Conservation (phyloP, 2,329 filamentous ascomycete species). For the Diaporthe helianthi region DNA sequence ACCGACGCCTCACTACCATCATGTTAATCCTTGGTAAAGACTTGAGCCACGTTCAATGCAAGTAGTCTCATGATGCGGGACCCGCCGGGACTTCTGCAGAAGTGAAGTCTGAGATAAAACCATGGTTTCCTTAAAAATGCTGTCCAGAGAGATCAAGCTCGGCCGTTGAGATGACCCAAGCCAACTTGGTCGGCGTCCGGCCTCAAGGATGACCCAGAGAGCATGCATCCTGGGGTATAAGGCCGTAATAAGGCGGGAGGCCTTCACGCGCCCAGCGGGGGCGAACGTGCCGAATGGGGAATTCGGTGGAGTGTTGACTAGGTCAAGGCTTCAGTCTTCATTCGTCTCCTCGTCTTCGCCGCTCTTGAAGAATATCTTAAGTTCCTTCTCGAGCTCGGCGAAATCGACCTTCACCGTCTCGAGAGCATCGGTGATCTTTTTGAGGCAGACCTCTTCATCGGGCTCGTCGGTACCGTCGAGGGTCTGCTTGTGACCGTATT, state of each 20-base stretch:
- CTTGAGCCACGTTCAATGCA: background rate
- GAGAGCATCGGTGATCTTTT: slow-evolving; percentile 74
- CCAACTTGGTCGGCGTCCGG: background rate
- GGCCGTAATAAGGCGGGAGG: background rate
- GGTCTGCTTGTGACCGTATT: slow-evolving; percentile 84
- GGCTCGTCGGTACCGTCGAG: slow-evolving; percentile 73
- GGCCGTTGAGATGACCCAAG: background rate
- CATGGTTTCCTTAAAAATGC: slow-evolving; percentile 29
- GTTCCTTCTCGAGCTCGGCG: slow-evolving; percentile 70
- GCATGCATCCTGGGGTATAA: background rate
- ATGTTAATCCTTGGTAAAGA: slow-evolving; percentile 12
- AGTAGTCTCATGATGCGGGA: background rate
- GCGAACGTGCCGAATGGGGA: background rate
- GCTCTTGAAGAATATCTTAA: slow-evolving; percentile 72
- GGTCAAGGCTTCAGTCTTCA: slow-evolving; percentile 12
- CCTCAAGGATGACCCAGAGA: slow-evolving; percentile 8
- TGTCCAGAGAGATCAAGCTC: slow-evolving; percentile 1
- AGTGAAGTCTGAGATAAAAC: slow-evolving; percentile 16
- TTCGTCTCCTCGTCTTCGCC: slow-evolving; percentile 36
- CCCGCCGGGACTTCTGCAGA: slow-evolving; percentile 4
- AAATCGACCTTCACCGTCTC: slow-evolving; percentile 79
- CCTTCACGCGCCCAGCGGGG: background rate
- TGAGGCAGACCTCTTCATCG: slow-evolving; percentile 72
- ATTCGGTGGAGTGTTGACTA: background rate
- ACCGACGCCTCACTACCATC: background rate